These are phyloP conservation scores for Aschersonia sp. DNA, from an alignment of 2,329 filamentous ascomycete species.

Conservation along the genomic window DNA sequence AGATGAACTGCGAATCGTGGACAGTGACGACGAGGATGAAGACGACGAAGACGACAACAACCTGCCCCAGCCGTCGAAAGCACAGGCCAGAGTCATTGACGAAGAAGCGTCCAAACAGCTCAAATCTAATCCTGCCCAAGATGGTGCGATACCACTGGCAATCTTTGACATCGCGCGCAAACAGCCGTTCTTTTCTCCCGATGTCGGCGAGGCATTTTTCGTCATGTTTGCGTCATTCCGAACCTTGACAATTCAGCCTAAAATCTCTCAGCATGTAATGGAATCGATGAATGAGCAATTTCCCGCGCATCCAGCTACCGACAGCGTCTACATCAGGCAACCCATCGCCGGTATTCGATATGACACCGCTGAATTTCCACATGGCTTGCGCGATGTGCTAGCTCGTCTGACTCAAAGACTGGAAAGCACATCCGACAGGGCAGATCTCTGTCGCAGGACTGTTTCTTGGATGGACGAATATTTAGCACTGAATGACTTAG, in stretches of 20 bases:
- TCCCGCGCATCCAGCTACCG: constrained; percentile 46
- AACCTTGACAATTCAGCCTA: constrained; percentile 46
- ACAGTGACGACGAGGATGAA: constrained; percentile 31
- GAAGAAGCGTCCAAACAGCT: constrained; percentile 34
- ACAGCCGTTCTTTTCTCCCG: constrained; percentile 53
- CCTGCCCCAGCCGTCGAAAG: constrained; percentile 28
- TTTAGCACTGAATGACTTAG: constrained; percentile 32
- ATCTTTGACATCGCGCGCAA: constrained; percentile 80
- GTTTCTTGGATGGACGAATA: constrained; percentile 39
- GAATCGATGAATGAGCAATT: constrained; percentile 44
- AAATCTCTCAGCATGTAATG: constrained; percentile 61
- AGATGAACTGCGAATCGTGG: constrained; percentile 27
- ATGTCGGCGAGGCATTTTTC: constrained; percentile 64
- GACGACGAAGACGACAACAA: constrained; percentile 26
- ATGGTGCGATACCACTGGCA: constrained; percentile 84
- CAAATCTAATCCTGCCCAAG: constrained; percentile 66
- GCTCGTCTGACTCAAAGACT: constrained; percentile 40
- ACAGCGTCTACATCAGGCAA: constrained; percentile 56
- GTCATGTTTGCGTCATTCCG: constrained; percentile 60
- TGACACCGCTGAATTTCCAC: constrained; percentile 56
- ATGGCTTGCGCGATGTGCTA: constrained; percentile 52
- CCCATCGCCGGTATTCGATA: constrained; percentile 52
- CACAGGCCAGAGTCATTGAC: constrained; percentile 28
- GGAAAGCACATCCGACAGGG: constrained; percentile 28
- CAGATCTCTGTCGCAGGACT: constrained; percentile 31